Percentiles rank a stretch among this genome's conserved stretches.
phyloP scores from a whole-genome alignment of 2,329 filamentous ascomycete genomes.

The Annulohypoxylon truncatum region DNA sequence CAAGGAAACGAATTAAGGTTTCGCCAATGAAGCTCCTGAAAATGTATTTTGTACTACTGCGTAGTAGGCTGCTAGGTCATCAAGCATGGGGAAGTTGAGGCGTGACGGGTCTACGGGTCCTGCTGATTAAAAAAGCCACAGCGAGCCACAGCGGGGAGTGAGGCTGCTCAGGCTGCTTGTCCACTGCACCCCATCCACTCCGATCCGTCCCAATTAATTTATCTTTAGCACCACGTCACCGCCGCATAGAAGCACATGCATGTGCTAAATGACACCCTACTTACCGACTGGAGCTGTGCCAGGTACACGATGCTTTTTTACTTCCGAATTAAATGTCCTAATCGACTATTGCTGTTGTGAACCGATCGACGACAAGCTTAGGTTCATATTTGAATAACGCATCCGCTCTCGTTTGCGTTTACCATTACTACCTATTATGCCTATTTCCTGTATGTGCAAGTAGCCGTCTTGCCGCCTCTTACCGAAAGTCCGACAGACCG shows the following conservation, averaged over 20 bases:
- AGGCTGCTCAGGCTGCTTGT: conserved; percentile 14
- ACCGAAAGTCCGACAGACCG: conserved; percentile 11
- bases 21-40: neutral
- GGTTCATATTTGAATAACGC: conserved; percentile 29
- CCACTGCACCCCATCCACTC: conserved; percentile 26
- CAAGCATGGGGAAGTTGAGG: neutral
- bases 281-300: conserved; percentile 18
- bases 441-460: conserved; percentile 30
- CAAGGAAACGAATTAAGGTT: neutral
- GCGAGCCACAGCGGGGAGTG: conserved; percentile 25
- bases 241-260: conserved; percentile 38
- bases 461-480: conserved; percentile 36
- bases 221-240: conserved; percentile 39
- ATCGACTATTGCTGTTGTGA: conserved; percentile 29
- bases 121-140: neutral
- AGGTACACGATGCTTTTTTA: conserved; percentile 20
- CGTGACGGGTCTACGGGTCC: neutral
- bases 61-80: too few species aligned
- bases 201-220: conserved; percentile 31
- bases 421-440: conserved; percentile 4
- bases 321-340: conserved; percentile 12
- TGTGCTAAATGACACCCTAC: conserved; percentile 35
- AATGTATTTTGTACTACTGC: neutral
- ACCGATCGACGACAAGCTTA: conserved; percentile 20
- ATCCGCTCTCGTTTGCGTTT: conserved; percentile 23